phyloP scores from a whole-genome alignment of 768 basidiomycete genomes.

The Candolleomyces eurysporus region DNA sequence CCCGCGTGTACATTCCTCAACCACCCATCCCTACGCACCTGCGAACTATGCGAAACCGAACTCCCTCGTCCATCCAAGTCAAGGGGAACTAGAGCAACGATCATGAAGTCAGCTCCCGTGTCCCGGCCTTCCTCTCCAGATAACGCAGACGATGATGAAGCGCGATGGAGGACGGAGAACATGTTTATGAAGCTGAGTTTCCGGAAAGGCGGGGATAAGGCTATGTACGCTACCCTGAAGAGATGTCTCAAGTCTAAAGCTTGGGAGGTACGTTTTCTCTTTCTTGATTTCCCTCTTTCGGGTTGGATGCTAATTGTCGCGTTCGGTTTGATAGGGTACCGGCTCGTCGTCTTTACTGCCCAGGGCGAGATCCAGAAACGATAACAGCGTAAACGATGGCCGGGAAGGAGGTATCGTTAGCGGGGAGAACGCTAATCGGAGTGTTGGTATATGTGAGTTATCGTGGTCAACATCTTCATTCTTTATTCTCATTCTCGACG shows the following conservation, averaged over 20 bases:
- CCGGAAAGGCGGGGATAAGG: conserved; percentile 84
- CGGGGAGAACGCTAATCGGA: not conserved
- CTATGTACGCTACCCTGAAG: conserved; percentile 77
- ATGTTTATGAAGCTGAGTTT: conserved; percentile 82
- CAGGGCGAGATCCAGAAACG: too few species aligned
- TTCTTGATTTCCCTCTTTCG: too few species aligned
- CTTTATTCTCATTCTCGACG: too few species aligned
- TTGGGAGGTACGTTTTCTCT: conserved; percentile 58
- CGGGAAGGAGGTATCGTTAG: not conserved
- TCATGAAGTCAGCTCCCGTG: conserved; percentile 57
- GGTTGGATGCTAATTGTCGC: too few species aligned
- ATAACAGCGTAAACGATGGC: too few species aligned
- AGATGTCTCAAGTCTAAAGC: conserved; percentile 64
- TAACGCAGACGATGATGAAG: conserved; percentile 35
- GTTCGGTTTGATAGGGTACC: too few species aligned
- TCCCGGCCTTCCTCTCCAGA: conserved; percentile 59
- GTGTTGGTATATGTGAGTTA: conserved; percentile 14
- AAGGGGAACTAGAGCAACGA: conserved; percentile 17
- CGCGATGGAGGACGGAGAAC: conserved; percentile 18
- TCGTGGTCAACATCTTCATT: too few species aligned
- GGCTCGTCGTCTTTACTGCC: too few species aligned
- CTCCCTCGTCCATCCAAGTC: conserved; percentile 39
- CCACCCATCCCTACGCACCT: conserved; percentile 63
- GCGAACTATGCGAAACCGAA: conserved; percentile 84
- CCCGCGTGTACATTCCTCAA: conserved; percentile 93